phyloP scores from a whole-genome alignment of 345 rosid species.

The Rubroshorea leprosula region DNA sequence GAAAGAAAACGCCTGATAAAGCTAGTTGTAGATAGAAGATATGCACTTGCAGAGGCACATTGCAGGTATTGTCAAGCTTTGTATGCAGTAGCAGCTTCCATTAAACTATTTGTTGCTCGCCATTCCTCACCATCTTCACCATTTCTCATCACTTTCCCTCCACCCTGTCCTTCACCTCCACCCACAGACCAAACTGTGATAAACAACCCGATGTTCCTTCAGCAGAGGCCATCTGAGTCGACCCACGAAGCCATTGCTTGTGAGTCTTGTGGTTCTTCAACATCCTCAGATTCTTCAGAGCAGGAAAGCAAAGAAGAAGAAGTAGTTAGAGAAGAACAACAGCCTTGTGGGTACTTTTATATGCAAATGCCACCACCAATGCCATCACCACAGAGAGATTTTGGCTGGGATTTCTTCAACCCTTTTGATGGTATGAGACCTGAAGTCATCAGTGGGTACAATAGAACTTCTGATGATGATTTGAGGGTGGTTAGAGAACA shows the following conservation, averaged over 20 bases:
- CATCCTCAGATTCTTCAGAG: slow-evolving; percentile 26
- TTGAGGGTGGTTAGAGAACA: slow-evolving; percentile 54
- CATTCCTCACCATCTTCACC: slow-evolving; percentile 64
- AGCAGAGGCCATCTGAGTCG: slow-evolving; percentile 40
- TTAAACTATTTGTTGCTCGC: slow-evolving; percentile 67
- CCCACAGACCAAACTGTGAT: slow-evolving; percentile 24
- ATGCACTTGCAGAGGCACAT: slow-evolving; percentile 59
- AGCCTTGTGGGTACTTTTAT: slow-evolving; percentile 32
- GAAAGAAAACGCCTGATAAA: slow-evolving; percentile 58
- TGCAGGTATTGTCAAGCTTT: slow-evolving; percentile 61
- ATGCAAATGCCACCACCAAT: slow-evolving; percentile 57
- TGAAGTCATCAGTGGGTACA: slow-evolving; percentile 45
- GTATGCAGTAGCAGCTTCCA: slow-evolving; percentile 61
- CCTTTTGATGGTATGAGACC: slow-evolving; percentile 51
- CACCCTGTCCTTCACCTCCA: slow-evolving; percentile 27
- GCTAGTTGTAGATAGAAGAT: slow-evolving; percentile 55
- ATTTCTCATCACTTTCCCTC: slow-evolving; percentile 53
- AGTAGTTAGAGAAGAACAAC: slow-evolving; percentile 23
- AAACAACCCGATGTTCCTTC: slow-evolving; percentile 50
- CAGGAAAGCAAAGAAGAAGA: slow-evolving; percentile 25
- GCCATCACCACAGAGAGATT: slow-evolving; percentile 45
- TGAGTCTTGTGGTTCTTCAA: slow-evolving; percentile 38
- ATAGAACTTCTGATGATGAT: slow-evolving; percentile 46
- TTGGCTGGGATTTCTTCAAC: slow-evolving; percentile 76
- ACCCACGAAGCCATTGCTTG: slow-evolving; percentile 42